Evolutionary conservation across 208 protist genomes (phyloP).

Genomic region (Naegleria fowleri): DNA sequence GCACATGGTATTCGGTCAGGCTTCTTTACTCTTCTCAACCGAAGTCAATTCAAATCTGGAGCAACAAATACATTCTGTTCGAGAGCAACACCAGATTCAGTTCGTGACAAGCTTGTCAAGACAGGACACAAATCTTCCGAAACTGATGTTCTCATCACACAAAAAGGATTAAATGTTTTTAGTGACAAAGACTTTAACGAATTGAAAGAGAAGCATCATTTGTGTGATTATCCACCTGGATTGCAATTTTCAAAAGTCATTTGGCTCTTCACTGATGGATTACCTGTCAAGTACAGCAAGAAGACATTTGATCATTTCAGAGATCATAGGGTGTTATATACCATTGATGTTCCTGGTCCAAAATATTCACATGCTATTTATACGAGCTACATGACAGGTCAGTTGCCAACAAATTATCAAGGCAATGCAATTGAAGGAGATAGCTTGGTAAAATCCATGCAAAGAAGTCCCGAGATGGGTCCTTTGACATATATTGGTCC

Average conservation of each 20-base stretch:
- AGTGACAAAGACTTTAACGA: not conserved
- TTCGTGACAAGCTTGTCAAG: not conserved
- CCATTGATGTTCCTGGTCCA: slow-evolving; percentile 19
- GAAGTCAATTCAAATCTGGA: not conserved
- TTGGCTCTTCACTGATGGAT: slow-evolving; percentile 20
- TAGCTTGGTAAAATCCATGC: not conserved
- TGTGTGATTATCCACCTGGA: not conserved
- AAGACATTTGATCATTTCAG: not conserved
- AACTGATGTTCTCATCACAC: not conserved
- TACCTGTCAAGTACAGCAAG: slow-evolving; percentile 11
- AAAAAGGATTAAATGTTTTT: not conserved
- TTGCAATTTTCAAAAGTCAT: slow-evolving; percentile 13
- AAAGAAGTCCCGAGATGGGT: not conserved
- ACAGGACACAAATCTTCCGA: not conserved
- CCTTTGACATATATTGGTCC: slow-evolving; percentile 24
- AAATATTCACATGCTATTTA: slow-evolving; percentile 31
- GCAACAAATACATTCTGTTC: not conserved
- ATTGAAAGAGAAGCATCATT: not conserved
- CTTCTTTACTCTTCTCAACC: not conserved
- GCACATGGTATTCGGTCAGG: not conserved
- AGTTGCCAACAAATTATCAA: slow-evolving; percentile 27
- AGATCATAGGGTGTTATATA: not conserved
- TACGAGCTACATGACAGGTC: slow-evolving; percentile 13
- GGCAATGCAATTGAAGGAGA: slow-evolving; percentile 28
- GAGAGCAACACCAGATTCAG: not conserved